Conservation (phyloP, 192 early-diverging fungal species). For the Coemansia nantahalensis region DNA sequence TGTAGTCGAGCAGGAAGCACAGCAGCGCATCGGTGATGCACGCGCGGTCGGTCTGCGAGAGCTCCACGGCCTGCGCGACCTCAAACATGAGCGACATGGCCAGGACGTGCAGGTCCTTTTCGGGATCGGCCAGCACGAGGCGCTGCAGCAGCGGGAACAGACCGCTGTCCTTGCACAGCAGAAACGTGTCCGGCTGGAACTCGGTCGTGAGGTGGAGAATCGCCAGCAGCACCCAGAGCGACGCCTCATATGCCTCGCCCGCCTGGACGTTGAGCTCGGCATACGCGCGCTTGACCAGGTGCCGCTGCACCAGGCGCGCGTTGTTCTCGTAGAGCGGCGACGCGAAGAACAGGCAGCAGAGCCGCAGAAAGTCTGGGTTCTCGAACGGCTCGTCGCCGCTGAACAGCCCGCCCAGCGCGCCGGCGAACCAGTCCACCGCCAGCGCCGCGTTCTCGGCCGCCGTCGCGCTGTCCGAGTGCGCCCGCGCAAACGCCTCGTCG, state of each 20-base stretch:
- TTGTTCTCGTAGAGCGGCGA: slow-evolving; percentile 53
- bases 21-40: slow-evolving; percentile 35
- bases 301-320: slow-evolving; percentile 44
- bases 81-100: slow-evolving; percentile 56
- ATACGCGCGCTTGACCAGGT: slow-evolving; percentile 47
- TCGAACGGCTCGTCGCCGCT: slow-evolving; percentile 47
- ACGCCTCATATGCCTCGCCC: slow-evolving; percentile 14
- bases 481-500: slow-evolving; percentile 28
- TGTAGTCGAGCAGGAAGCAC: slow-evolving; percentile 42
- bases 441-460: slow-evolving; percentile 47
- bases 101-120: slow-evolving; percentile 37
- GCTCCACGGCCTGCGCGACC: slow-evolving; percentile 41
- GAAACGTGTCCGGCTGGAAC: slow-evolving; percentile 42
- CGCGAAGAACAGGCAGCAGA: slow-evolving; percentile 53
- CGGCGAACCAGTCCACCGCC: slow-evolving; percentile 48
- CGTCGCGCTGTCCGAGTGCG: slow-evolving; percentile 6
- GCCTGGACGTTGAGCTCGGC: slow-evolving; percentile 33
- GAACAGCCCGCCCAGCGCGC: slow-evolving; percentile 39
- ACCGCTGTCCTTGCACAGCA: slow-evolving; percentile 44
- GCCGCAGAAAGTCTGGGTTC: slow-evolving; percentile 44
- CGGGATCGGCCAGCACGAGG: slow-evolving; percentile 17
- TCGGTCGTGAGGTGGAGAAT: slow-evolving; percentile 41
- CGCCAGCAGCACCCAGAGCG: slow-evolving; percentile 46
- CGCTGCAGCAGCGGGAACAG: slow-evolving; percentile 46
- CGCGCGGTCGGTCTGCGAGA: slow-evolving; percentile 30